phyloP scores from a whole-genome alignment of 805 yeast species.

The Metschnikowia rubicola region DNA sequence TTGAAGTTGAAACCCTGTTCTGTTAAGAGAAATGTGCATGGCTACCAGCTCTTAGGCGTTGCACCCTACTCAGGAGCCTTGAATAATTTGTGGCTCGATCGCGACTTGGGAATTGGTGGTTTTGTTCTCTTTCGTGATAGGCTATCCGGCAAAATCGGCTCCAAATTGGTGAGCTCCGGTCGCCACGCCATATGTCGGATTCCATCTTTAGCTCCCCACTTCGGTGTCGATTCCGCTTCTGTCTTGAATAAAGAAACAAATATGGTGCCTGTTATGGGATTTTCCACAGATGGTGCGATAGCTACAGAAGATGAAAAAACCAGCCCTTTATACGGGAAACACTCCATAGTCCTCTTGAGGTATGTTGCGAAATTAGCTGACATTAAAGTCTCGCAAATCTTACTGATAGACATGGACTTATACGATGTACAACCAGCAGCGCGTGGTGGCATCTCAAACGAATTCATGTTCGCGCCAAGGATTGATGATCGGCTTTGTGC shows the following conservation, averaged over 20 bases:
- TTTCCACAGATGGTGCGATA: slow-evolving; percentile 8
- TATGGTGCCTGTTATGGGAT: slow-evolving; percentile 39
- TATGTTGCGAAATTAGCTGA: slow-evolving; percentile 27
- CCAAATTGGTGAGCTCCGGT: slow-evolving; percentile 30
- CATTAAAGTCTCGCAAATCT: slow-evolving; percentile 21
- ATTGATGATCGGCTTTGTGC: slow-evolving; percentile 43
- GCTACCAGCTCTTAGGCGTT: slow-evolving; percentile 38
- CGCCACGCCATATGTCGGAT: slow-evolving; percentile 37
- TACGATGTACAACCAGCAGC: slow-evolving; percentile 34
- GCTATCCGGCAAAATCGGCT: slow-evolving; percentile 19
- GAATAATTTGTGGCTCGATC: slow-evolving; percentile 35
- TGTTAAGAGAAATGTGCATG: slow-evolving; percentile 21
- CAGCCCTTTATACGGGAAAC: slow-evolving; percentile 28
- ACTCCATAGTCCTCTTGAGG: slow-evolving; percentile 31
- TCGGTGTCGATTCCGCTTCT: slow-evolving; percentile 25
- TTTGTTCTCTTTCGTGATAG: slow-evolving; percentile 25
- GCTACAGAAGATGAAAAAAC: slow-evolving; percentile 29
- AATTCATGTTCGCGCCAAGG: slow-evolving; percentile 38
- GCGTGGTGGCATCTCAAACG: slow-evolving; percentile 35
- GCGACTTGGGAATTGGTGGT: slow-evolving; percentile 44
- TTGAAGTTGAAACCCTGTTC: slow-evolving; percentile 33
- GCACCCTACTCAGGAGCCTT: slow-evolving; percentile 40
- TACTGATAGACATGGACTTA: slow-evolving; percentile 35
- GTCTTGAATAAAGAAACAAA: slow-evolving; percentile 36
- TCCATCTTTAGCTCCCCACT: slow-evolving; percentile 41